Conservation (phyloP, 495 filamentous ascomycete genomes). For the Staphylotrichum longicolle region DNA sequence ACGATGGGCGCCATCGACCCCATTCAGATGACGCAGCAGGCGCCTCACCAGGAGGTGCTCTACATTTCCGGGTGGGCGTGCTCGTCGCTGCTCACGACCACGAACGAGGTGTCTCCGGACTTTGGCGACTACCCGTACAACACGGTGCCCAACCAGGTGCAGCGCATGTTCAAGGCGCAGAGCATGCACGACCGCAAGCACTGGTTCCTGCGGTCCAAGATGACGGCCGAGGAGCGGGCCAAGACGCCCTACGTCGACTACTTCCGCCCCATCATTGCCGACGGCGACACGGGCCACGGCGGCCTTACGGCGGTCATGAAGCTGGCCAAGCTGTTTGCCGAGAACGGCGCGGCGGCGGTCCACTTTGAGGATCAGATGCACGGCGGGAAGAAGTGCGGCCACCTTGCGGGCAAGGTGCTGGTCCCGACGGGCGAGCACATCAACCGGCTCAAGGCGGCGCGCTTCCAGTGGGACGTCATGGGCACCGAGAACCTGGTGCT, state of each 20-base stretch:
- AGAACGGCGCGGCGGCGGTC: slow-evolving; percentile 93
- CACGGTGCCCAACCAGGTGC: slow-evolving; percentile 96
- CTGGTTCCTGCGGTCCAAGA: slow-evolving; percentile 76
- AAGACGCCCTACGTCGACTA: slow-evolving; percentile 85
- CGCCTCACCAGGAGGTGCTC: slow-evolving; percentile 88
- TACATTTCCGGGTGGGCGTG: slow-evolving; percentile 98
- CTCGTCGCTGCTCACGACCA: slow-evolving; percentile 84
- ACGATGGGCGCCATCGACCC: slow-evolving; percentile 98
- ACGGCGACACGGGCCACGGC: slow-evolving; percentile 93
- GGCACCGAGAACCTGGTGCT: slow-evolving; percentile 91
- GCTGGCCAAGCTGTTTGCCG: slow-evolving; percentile 96
- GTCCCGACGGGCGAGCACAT: slow-evolving; percentile 95
- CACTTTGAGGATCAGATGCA: slow-evolving; percentile 98
- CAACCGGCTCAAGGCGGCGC: slow-evolving; percentile 84
- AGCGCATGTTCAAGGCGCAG: slow-evolving; percentile 93
- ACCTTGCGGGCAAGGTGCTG: slow-evolving; percentile 93
- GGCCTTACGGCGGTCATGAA: slow-evolving; percentile 91
- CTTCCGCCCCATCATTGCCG: slow-evolving; percentile 91
- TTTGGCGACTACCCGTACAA: slow-evolving; percentile 99
- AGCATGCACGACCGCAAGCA: slow-evolving; percentile 95
- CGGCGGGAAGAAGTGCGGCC: slow-evolving; percentile 97
- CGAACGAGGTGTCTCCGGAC: slow-evolving; percentile 95
- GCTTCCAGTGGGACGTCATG: slow-evolving; percentile 99
- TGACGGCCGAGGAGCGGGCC: slow-evolving; percentile 68
- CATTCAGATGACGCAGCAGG: slow-evolving; percentile 98